phyloP scores from a whole-genome alignment of 768 basidiomycete genomes.

The Leccinum aurantiacum region DNA sequence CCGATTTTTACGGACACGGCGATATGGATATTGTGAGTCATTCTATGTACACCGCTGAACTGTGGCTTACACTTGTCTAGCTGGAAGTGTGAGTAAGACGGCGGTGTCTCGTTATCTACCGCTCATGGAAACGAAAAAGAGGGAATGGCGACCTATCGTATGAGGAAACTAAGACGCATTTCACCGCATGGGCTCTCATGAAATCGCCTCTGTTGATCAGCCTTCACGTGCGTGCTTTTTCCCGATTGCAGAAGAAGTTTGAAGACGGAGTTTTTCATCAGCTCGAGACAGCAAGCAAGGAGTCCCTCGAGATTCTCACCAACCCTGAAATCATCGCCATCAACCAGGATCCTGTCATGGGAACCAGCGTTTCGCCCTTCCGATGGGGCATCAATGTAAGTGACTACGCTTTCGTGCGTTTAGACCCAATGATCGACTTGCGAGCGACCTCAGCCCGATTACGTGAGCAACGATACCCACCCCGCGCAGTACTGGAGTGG shows the following conservation, averaged over 20 bases:
- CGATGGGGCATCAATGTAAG: conserved; percentile 66
- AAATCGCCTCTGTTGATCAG: conserved; percentile 67
- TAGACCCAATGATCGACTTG: not conserved
- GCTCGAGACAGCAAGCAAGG: conserved; percentile 51
- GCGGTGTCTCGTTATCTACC: not conserved
- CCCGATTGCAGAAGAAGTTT: conserved; percentile 3
- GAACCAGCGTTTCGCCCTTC: conserved; percentile 64
- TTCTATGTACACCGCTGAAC: conserved; percentile 6
- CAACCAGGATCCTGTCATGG: conserved; percentile 64
- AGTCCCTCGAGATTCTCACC: conserved; percentile 54
- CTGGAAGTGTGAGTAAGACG: conserved; percentile 49
- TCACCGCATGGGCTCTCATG: conserved; percentile 72
- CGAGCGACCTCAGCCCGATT: conserved; percentile 32
- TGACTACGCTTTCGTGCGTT: not conserved
- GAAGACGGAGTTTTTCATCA: conserved; percentile 18
- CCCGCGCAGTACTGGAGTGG: conserved; percentile 78
- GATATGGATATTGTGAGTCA: conserved; percentile 63
- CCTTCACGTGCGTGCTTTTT: conserved; percentile 45
- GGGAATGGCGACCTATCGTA: conserved; percentile 62
- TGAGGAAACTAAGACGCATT: conserved; percentile 68
- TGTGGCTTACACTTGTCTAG: conserved; percentile 29
- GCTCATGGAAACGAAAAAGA: conserved; percentile 30
- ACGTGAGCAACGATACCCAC: conserved; percentile 42
- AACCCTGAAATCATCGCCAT: conserved; percentile 68
- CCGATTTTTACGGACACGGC: conserved; percentile 67